These are phyloP conservation scores for Paecilomyces dactylethromorphus DNA, from an alignment of 2,329 filamentous ascomycete species.

Conservation along the genomic window DNA sequence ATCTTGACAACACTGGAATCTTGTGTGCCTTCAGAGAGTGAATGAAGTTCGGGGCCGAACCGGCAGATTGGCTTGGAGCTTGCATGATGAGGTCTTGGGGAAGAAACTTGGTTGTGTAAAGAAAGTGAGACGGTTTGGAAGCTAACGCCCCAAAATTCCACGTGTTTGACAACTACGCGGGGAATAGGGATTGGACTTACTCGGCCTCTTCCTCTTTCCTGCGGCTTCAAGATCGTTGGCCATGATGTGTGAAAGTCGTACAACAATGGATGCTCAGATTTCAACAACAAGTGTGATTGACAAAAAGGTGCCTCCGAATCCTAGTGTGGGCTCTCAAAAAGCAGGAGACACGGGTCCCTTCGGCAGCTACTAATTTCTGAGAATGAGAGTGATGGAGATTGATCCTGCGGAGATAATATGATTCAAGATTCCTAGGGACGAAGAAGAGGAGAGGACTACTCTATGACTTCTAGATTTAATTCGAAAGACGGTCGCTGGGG, in stretches of 20 bases:
- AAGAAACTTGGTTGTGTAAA: slow-evolving; percentile 3
- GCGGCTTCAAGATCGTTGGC: slow-evolving; percentile 24
- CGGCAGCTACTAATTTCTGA: background rate
- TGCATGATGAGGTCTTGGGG: background rate
- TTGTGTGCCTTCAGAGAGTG: background rate
- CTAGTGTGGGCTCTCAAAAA: background rate
- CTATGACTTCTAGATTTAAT: background rate
- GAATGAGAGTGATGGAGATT: background rate
- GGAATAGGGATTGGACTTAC: slow-evolving; percentile 19
- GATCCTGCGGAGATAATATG: background rate
- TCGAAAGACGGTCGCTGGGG: background rate
- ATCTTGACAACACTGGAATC: slow-evolving; percentile 7
- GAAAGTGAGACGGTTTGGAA: slow-evolving; percentile 1
- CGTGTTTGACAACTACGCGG: background rate
- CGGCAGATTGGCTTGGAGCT: background rate
- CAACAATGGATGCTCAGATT: background rate
- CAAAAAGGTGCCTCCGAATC: background rate
- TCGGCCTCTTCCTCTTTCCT: slow-evolving; percentile 34
- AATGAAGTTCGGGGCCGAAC: background rate
- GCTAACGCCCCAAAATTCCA: background rate
- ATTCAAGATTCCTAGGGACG: background rate
- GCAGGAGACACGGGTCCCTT: background rate
- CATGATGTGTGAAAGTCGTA: slow-evolving; percentile 16
- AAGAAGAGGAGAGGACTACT: background rate
- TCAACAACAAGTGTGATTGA: background rate